phyloP scores from a whole-genome alignment of 2,329 filamentous ascomycete species.

The Pyricularia grisea region DNA sequence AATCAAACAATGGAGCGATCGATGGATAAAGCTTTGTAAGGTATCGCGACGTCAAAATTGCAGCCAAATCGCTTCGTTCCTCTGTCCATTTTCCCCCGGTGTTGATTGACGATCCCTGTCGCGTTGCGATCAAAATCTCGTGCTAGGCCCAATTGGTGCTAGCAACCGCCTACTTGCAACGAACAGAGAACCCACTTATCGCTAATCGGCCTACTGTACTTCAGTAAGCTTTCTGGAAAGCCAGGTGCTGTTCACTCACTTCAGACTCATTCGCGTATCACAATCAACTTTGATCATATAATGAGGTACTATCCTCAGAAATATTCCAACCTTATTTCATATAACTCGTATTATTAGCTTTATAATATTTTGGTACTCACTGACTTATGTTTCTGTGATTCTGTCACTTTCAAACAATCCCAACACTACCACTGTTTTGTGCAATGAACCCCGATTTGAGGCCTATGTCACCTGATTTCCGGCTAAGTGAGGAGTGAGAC shows the following conservation, averaged over 20 bases:
- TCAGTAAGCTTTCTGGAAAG: neutral
- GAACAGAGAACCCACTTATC: neutral
- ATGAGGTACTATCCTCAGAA: neutral
- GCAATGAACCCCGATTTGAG: neutral
- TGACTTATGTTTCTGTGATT: neutral
- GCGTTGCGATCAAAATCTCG: conserved; percentile 1
- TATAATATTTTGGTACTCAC: neutral
- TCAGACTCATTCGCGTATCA: neutral
- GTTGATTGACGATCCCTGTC: neutral
- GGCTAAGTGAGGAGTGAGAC: neutral
- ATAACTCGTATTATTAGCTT: neutral
- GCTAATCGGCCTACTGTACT: neutral
- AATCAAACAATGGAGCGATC: neutral
- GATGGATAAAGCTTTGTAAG: neutral
- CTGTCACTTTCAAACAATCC: neutral
- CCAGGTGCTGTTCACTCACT: neutral
- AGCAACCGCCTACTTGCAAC: neutral
- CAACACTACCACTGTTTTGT: neutral
- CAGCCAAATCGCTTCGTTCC: neutral
- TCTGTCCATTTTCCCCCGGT: neutral
- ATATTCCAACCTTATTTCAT: neutral
- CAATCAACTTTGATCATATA: neutral
- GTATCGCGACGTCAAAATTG: neutral
- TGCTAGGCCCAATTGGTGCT: neutral
- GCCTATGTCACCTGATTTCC: neutral